Evolutionary conservation across 805 yeast genomes (phyloP).

Genomic region (Brettanomyces bruxellensis): DNA sequence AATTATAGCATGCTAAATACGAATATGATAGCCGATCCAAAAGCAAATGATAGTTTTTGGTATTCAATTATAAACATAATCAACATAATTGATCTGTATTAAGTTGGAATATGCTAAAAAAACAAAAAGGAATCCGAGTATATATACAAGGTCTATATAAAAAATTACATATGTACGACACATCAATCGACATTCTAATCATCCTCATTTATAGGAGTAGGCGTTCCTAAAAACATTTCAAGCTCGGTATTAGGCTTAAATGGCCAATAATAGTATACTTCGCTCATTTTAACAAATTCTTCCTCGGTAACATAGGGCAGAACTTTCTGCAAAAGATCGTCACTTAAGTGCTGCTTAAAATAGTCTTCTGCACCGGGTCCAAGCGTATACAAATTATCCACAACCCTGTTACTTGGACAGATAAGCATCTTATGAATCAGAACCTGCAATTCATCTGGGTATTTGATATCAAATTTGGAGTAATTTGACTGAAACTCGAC

Average conservation of each 20-base stretch:
- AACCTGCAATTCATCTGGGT: slow-evolving; percentile 55
- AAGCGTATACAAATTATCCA: slow-evolving; percentile 40
- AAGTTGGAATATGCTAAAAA: background rate
- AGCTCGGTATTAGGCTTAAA: slow-evolving; percentile 49
- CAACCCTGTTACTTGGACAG: slow-evolving; percentile 29
- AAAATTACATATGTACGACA: background rate
- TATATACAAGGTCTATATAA: background rate
- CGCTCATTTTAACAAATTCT: slow-evolving; percentile 45
- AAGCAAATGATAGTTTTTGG: no score
- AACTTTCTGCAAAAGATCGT: slow-evolving; percentile 31
- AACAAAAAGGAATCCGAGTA: background rate
- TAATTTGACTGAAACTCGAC: slow-evolving; percentile 24
- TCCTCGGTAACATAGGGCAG: slow-evolving; percentile 42
- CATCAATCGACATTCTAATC: background rate
- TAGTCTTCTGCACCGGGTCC: slow-evolving; percentile 79
- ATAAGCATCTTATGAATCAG: slow-evolving; percentile 55
- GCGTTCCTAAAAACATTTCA: slow-evolving; percentile 13
- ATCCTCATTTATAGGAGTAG: background rate
- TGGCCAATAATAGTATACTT: slow-evolving; percentile 66
- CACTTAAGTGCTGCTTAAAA: slow-evolving; percentile 25
- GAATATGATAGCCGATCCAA: no score
- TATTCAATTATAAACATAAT: no score
- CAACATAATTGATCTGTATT: no score
- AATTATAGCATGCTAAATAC: no score
- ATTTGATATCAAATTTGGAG: slow-evolving; percentile 19